Base-by-base conservation (phyloP, 228 moss, liverwort and hornwort genomes). In the Sphagnum fallax region DNA sequence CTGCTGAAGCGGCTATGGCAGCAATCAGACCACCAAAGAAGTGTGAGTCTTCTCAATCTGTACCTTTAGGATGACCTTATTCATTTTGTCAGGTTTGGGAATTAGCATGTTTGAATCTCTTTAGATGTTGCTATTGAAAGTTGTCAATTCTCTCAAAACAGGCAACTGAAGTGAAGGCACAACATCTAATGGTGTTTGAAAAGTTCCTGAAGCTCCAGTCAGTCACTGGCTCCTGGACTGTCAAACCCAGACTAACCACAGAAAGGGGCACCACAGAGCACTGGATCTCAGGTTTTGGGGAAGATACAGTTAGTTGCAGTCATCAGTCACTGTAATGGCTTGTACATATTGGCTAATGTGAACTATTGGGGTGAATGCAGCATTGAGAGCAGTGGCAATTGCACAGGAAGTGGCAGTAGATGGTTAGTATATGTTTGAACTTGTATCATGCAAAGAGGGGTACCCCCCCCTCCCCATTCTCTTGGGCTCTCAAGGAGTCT, bases 21-120 rank as follows among this genome's bases (percentile, higher is more conserved):
- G 87, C 88, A 73, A 79, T 89, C 79, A 89, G 94, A 74, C 90
- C 90, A 66, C 85, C 90, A 53, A 98, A 94, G 76, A 98, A 92
- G 77, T 77, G 98, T 98, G 77, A 51, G 89, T 76, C 14, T 16
- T 6, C 63, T 67, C 9, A 10, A 8, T 65, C 9, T 65, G 10
- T 13, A 4, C 10, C 2, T 65, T 55, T 8, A 55, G 12, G 55
- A 55, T 55, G 55, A 32, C 32, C 32, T 32, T 32, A 32, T 32
- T 32, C 12, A 8, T 55, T 55, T 8, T 55, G 55, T 8, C 55
- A 55, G 12, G 55, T 55, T 8, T 8, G 55, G 55, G 55, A 8
- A 12, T 55, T 55, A 12, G 55, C 9, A 12, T 12, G 55, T 8
- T 8, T 55, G 55, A 55, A 55, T 8, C 55, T 55, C 12, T 55